Evolutionary conservation across 345 rosid species (phyloP), one percentile per base, ranked within the genome.

Genomic region (Lenwebbia sp.): DNA sequence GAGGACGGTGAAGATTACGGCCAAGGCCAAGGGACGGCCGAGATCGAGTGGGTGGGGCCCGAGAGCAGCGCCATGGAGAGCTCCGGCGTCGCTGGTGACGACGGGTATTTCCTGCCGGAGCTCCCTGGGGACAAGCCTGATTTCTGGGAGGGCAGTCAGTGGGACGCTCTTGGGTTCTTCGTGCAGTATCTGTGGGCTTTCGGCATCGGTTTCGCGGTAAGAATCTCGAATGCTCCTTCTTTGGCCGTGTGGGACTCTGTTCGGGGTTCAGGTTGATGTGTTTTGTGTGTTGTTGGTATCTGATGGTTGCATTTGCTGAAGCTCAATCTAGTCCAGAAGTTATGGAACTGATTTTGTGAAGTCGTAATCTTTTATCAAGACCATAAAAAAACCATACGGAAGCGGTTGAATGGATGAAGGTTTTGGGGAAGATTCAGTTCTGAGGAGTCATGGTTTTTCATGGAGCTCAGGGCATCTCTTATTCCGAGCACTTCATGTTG

Each of bases 121-220:
- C 98, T 95, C 85, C 96, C 94, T 1, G 95, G 98, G 17, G 85
- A 87, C 74, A 87, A 95, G 83, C 84, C 95, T 12, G 93, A 92
- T 88, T 95, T 95, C 85, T 97, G 94, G 92, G 99, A 97, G 90
- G 99, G 99, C 25, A 85, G 90, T 7, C 90, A 94, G 91, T 97
- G 95, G 96, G 98, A 96, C 83, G 94, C 88, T 83, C 55, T 96
- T 47, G 98, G 98, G 21, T 96, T 96, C 95, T 89, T 95, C 83
- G 91, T 95, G 76, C 94, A 96, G 88, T 96, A 95, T 86, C 55
- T 96, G 83, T 97, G 98, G 98, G 99, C 98, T 86, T 93, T 97
- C 55, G 98, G 96, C 70, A 89, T 96, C 85, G 88, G 92, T 82
- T 97, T 97, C 85, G 94, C 95, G 95, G 99, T 96, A 90, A 22